A percentile compares a stretch with the other conserved stretches of the same genome.
These are phyloP conservation scores for Bertia moriformis DNA, from an alignment of 2,329 filamentous ascomycete species.

Conservation along the genomic window DNA sequence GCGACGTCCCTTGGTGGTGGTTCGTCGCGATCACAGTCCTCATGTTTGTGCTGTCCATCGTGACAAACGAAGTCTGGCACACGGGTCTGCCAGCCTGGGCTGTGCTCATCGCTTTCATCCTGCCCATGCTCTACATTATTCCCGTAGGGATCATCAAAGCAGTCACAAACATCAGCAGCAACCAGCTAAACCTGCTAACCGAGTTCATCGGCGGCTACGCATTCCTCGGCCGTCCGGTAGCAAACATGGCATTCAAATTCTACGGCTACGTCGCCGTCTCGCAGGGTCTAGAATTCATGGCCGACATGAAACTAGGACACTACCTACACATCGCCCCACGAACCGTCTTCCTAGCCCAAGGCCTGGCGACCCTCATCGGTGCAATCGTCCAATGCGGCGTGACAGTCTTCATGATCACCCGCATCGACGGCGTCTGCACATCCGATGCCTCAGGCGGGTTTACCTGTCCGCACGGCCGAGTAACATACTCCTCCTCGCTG, in stretches of 20 bases:
- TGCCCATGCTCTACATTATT: conserved; percentile 27
- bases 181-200: conserved; percentile 29
- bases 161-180: conserved; percentile 30
- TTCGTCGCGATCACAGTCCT: conserved; percentile 19
- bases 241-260: conserved; percentile 29
- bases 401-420: conserved; percentile 6
- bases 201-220: conserved; percentile 32
- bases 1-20: conserved; percentile 27
- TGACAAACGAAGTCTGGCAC: conserved; percentile 17
- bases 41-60: conserved; percentile 18
- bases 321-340: conserved; percentile 2
- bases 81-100: conserved; percentile 28
- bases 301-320: conserved; percentile 1
- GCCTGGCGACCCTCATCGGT: conserved; percentile 2
- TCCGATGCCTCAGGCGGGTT: conserved; percentile 2
- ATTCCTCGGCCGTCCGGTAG: conserved; percentile 26
- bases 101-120: conserved; percentile 24
- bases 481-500: conserved; percentile 2
- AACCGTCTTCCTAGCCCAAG: conserved; percentile 3
- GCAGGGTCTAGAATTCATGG: conserved; percentile 11
- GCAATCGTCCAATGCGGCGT: conserved; percentile 3
- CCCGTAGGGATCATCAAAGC: conserved; percentile 30
- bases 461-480: conserved; percentile 1
- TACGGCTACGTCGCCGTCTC: conserved; percentile 22
- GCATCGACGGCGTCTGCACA: conserved; percentile 14